phyloP scores from a whole-genome alignment of 331 rosid species.

The Rosa hybrid region DNA sequence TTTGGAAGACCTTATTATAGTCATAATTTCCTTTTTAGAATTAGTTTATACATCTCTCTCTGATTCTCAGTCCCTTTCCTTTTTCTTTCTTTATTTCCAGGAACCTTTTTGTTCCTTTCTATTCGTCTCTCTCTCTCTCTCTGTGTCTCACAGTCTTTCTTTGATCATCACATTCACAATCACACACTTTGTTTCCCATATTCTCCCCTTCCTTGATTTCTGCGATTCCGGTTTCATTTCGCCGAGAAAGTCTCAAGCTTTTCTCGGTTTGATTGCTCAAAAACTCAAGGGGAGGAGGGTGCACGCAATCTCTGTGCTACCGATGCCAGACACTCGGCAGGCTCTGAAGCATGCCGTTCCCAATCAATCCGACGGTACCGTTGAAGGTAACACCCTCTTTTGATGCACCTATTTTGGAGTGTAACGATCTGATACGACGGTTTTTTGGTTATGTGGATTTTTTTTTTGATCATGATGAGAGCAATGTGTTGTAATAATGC shows the following conservation, averaged over 20 bases:
- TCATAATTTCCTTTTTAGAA: background rate
- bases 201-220: constrained; percentile 9
- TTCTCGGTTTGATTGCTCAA: constrained; percentile 52
- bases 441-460: constrained; percentile 18
- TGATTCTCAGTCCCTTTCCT: constrained; percentile 30
- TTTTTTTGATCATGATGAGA: constrained; percentile 31
- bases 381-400: constrained; percentile 56
- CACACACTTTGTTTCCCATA: constrained; percentile 24
- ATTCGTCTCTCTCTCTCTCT: background rate
- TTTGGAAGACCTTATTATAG: constrained; percentile 8
- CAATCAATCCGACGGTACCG: constrained; percentile 63
- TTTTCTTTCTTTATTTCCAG: background rate
- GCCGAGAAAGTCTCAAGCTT: constrained; percentile 38
- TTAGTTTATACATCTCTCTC: constrained; percentile 25
- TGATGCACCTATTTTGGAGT: constrained; percentile 21
- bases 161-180: constrained; percentile 28
- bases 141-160: background rate
- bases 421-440: constrained; percentile 38
- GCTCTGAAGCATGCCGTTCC: constrained; percentile 66
- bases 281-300: constrained; percentile 2
- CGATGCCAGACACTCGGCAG: constrained; percentile 91
- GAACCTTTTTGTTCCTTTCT: background rate
- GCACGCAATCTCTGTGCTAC: constrained; percentile 43
- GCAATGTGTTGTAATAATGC: constrained; percentile 11
- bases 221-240: constrained; percentile 45